Base-by-base conservation (phyloP, 2,329 filamentous ascomycete genomes). In the Boeremia lycopersici region DNA sequence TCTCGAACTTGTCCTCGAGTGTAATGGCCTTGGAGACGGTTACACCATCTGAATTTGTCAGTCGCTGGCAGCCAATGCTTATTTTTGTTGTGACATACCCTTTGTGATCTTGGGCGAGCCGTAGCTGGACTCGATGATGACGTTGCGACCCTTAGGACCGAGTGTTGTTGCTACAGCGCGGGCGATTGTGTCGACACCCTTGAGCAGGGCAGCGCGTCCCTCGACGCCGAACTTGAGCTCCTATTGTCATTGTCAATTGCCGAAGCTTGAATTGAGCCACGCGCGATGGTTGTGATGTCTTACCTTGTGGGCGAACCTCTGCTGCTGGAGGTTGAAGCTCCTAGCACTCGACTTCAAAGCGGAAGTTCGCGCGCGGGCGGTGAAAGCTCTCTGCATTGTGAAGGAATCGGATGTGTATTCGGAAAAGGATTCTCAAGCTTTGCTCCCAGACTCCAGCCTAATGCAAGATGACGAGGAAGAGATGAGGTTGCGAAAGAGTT, bases 51-150 rank as follows among this genome's bases (percentile, higher is more conserved):
- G 44, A 25, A 13, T 15, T 34, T 45, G 61, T 70, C 36, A 71
- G 64, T 53, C 52, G 53, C 47, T 26, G 26, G 17, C 6, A 17
- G 13, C 28, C 36, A 5, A 41, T 17, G 6, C 12, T 15, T 17
- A 2, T 31, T 10, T 19, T 30, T 15, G 17, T 29, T 5, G 8
- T 15, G 48, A 64, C 68, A 12, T 82, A 96, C 93, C 93, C 84
- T 99, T 99, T 72, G 95, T 99, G 80, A 99, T 99, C 86, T 99
- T 99, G 72, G 95, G 95, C 42, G 95, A 96, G 78, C 95, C 95
- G 74, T 96, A 99, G 83, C 91, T 91, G 61, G 93, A 97, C 84
- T 99, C 95, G 69, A 99, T 99, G 74, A 99, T 79, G 67, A 99
- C 95, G 81, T 98, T 99, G 76, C 95, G 89, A 78, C 95, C 95